A percentile compares a stretch with the other conserved stretches of the same genome.
Conservation (phyloP, 129 eudicot genomes). For the Oenanthe sinensis region DNA sequence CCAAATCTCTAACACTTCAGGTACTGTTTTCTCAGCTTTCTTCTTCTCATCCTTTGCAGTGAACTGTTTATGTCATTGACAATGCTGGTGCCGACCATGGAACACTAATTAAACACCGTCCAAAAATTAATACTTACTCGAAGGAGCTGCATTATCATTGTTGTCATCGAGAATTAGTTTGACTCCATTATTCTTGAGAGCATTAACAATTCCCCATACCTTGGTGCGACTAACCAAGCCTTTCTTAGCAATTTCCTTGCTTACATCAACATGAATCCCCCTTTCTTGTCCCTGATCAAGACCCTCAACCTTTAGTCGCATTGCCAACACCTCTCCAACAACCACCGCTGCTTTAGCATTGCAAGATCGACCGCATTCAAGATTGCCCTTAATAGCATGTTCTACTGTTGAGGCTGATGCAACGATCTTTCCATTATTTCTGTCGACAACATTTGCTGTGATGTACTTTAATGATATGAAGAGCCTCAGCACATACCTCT, state of each 20-base stretch:
- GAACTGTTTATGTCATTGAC: background rate
- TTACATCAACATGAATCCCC: background rate
- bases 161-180: background rate
- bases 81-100: background rate
- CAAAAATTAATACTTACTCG: background rate
- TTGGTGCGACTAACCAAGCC: background rate
- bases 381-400: background rate
- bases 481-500: constrained; percentile 1
- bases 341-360: constrained; percentile 1
- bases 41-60: background rate
- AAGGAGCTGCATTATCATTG: background rate
- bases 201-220: background rate
- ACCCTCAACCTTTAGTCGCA: constrained; percentile 1
- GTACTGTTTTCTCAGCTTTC: background rate
- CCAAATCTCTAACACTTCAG: background rate
- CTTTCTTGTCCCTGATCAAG: background rate
- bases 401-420: constrained; percentile 4
- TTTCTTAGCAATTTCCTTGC: background rate
- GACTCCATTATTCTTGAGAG: constrained; percentile 2
- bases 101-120: background rate
- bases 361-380: background rate
- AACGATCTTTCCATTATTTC: background rate
- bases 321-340: background rate
- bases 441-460: constrained; percentile 1
- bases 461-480: constrained; percentile 3